Evolutionary conservation across 495 filamentous ascomycete genomes (phyloP), one percentile per base, ranked within the genome.

Genomic region (Venustampulla echinocandica): DNA sequence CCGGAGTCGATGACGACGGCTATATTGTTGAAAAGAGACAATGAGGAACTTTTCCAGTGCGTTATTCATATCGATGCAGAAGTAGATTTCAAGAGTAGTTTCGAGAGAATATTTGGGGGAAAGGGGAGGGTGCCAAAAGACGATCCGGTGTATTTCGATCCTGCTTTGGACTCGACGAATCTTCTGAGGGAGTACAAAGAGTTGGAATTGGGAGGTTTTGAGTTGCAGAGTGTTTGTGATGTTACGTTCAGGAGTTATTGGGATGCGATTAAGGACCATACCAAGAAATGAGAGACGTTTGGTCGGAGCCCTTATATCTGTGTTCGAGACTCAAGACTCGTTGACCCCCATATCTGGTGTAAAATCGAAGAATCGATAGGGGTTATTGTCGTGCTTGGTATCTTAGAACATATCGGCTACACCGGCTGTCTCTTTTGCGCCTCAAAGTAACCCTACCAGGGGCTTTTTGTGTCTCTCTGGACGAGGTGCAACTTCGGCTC

Each of bases 61-160:
- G 38, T 38, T 4, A 35, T 61, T 32, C 54, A 45, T 10, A 61
- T 63, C 15, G 36, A 46, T 14, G 54, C 50, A 14, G 32, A 55
- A 36, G 46, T 47, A 1, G 59, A 63, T 35, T 50, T 53, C 47
- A 56, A 50, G 27, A 44, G 44, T 14, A 32, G 7, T 17, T 28
- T 28, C 14, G 30, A 13, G 35, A 9, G 19, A 28, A 37, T 47
- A 35, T 42, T 49, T 33, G 38, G 38, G 18, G 7, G 21, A 21
- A 50, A 37, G 5, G 34, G 34, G 34, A 37, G 28, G 22, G 43
- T 41, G 1, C 54, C 46, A 1, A 51, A 45, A n/a, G 55, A 62
- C 32, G 60, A 62, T 42, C 55, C 60, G 17, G 42, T 62, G 10
- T 42, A 50, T 18, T 62, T 54, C 24, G 46, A 61, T n/a, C 56